Conservation (phyloP, 352 stramenopile species). For the Thalassiosira livingstoniorum region DNA sequence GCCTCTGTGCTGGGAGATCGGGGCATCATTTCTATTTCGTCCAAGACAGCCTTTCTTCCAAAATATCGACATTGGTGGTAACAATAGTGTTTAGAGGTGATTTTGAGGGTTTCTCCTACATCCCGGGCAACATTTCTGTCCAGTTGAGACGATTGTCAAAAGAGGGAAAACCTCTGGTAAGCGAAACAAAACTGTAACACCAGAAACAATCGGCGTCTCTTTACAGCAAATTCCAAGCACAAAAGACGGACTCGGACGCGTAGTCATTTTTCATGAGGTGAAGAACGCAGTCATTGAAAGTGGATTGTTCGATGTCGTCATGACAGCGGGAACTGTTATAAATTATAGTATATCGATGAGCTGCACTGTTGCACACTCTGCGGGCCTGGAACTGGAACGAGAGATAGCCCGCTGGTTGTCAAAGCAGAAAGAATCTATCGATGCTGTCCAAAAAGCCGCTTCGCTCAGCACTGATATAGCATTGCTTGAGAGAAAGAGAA, state of each 20-base stretch:
- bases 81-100: slow-evolving; percentile 3
- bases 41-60: background rate
- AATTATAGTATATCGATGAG: slow-evolving; percentile 15
- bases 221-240: slow-evolving; percentile 8
- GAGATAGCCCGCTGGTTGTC: background rate
- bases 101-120: slow-evolving; percentile 7
- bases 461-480: background rate
- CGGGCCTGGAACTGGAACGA: background rate
- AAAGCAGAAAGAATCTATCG: background rate
- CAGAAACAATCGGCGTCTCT: background rate
- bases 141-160: slow-evolving; percentile 6
- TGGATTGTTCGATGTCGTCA: slow-evolving; percentile 10
- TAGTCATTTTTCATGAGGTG: slow-evolving; percentile 13
- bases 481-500: background rate
- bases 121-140: slow-evolving; percentile 1
- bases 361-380: background rate
- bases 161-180: background rate
- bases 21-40: slow-evolving; percentile 11
- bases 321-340: background rate
- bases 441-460: background rate
- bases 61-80: background rate
- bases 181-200: background rate
- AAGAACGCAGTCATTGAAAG: slow-evolving; percentile 11
- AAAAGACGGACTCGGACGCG: slow-evolving; percentile 1
- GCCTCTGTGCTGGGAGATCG: no score